Base-by-base conservation (phyloP, 139 green algal genomes). In the Monoraphidium neglectum region DNA sequence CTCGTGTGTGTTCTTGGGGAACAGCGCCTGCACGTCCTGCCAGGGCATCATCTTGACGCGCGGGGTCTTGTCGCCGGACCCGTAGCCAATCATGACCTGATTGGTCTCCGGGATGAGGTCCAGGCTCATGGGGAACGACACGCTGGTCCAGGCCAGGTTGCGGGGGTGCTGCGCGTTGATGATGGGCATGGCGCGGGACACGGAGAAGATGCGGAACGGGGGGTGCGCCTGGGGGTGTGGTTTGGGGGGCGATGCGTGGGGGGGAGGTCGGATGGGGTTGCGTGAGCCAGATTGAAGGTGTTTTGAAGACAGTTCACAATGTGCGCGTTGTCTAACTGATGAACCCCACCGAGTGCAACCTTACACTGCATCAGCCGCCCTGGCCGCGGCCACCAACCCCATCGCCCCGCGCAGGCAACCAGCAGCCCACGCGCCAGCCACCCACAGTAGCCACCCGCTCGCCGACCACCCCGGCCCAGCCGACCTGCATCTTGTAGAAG, bases 401-500 rank as follows among this genome's bases (percentile, higher is more conserved):
- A 56, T 18, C 47, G 47, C 70, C 6, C 35, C 69, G 65, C 64
- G 53, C 68, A 65, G 2, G 15, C 4, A 26, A 15, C 67, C 30
- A 2, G 1, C 33, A 28, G 10, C 21, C 15, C 18, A 13, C 38
- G 28, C 18, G 28, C 37, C 1, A 32, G 3, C 21, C 59, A 68
- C 32, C 59, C 28, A 43, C 26, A 8, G 2, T 32, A 28, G 4
- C 15, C 28, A 1, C 62, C 71, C 1, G 13, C 33, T 3, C 59
- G 61, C 2, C 70, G 59, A n/a, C n/a, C n/a, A n/a, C n/a, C n/a
- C n/a, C n/a, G n/a, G n/a, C n/a, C 37, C 15, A 28, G 54, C 74
- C 0, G 54, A 76, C 76, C 54, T 81, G 74, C 51, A 86, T 72
- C 74, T 83, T 87, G 80, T 90, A 90, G 67, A 90, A 80, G 56